These are phyloP conservation scores for Verticillium dahliae DNA, from an alignment of 2,329 filamentous ascomycete genomes.

Conservation along the genomic window DNA sequence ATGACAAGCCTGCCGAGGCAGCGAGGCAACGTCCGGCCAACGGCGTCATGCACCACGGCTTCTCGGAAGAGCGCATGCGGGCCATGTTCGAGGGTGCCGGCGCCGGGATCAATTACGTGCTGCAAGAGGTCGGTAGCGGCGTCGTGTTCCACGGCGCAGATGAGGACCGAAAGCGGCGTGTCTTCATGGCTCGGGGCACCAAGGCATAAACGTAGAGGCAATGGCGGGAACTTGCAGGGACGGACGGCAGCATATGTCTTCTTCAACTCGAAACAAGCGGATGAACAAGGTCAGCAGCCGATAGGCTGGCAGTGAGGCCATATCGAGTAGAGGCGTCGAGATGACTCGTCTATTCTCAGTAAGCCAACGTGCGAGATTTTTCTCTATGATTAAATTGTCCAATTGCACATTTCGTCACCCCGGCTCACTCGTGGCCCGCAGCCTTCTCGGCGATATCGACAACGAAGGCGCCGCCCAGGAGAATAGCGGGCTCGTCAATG, in stretches of 20 bases:
- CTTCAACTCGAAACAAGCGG: background rate
- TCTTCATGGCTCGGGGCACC: constrained; percentile 24
- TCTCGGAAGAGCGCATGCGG: constrained; percentile 52
- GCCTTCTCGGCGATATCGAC: constrained; percentile 27
- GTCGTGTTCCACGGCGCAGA: constrained; percentile 33
- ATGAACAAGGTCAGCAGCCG: too few relatives aligned
- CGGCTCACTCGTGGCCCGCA: background rate
- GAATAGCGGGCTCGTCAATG: constrained; percentile 71
- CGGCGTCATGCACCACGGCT: constrained; percentile 61
- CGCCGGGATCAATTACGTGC: constrained; percentile 46
- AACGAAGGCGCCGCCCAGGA: constrained; percentile 67
- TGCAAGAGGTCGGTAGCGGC: constrained; percentile 45
- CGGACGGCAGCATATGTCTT: background rate
- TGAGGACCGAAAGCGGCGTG: constrained; percentile 30
- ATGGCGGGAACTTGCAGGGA: background rate
- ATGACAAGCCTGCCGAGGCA: background rate
- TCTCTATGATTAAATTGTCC: background rate
- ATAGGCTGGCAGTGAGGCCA: too few relatives aligned
- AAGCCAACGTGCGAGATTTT: too few relatives aligned
- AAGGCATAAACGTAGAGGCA: constrained; percentile 3
- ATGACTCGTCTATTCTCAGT: background rate
- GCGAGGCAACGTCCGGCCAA: constrained; percentile 15
- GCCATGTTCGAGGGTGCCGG: constrained; percentile 60
- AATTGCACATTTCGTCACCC: background rate
- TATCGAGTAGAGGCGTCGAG: too few relatives aligned